Base-by-base conservation (phyloP, 371 early-diverging fungal species). In the Haplosporangium sp. region DNA sequence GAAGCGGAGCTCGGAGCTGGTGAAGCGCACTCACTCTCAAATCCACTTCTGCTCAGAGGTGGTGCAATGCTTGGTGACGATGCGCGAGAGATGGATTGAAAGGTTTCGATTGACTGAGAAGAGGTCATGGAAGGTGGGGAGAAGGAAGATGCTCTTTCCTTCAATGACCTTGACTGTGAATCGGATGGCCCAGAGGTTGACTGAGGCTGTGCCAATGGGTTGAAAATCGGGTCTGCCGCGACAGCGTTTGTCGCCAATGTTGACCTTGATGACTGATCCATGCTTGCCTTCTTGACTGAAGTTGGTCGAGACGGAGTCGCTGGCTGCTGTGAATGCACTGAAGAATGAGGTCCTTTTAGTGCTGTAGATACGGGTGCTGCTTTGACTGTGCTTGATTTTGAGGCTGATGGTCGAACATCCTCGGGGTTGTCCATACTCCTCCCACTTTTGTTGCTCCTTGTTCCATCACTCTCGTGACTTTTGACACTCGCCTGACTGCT, bases 41-140 rank as follows among this genome's bases (percentile, higher is more conserved):
- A 64, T 20, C 74, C 65, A 18, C 56, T 61, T 41, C 51, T 59
- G 54, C 64, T 73, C 14, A 74, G 8, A 5, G 55, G 65, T 1
- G 65, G 57, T 38, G 52, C 41, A 20, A 58, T 20, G 36, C 21
- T 48, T 10, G 77, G 77, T 23, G 77, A 77, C 8, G 77, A 67
- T 40, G 77, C 52, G 18, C 77, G 63, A 11, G 77, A 71, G 42
- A 77, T 71, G 40, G 77, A 67, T 14, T 77, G 77, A 47, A 77
- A 77, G 1, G 77, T 67, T 5, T 77, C 77, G 50, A 77, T 77
- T 1, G 77, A 77, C 29, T 71, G 77, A 5, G 77, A 67, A 3
- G 72, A 71, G 16, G 36, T 21, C 21, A 48, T 43, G 5, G 55
- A 64, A 7, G 60, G 20, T 7, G 46, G 18, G 1, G 55, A 38